phyloP scores from a whole-genome alignment of 2,329 filamentous ascomycete genomes.

The Ilyonectria mors-panacis region DNA sequence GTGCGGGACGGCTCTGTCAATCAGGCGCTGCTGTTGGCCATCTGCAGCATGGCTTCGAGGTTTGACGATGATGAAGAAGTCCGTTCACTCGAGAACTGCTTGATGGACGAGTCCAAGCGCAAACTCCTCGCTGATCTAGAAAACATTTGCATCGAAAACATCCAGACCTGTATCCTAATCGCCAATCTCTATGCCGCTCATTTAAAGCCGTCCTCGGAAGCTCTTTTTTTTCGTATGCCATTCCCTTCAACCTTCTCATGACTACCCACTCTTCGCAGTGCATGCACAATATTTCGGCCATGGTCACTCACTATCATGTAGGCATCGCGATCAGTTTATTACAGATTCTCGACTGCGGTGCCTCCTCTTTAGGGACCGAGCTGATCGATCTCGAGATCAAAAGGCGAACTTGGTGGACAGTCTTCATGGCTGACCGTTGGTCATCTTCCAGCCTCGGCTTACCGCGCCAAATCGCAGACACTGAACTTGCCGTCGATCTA shows the following conservation, averaged over 20 bases:
- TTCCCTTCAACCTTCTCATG: background rate
- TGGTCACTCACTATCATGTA: background rate
- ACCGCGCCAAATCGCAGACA: conserved; percentile 28
- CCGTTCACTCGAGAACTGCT: background rate
- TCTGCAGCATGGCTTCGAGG: conserved; percentile 30
- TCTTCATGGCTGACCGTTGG: conserved; percentile 40
- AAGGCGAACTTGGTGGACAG: conserved; percentile 34
- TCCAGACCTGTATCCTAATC: conserved; percentile 31
- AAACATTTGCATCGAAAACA: conserved; percentile 34
- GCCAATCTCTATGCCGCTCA: conserved; percentile 18
- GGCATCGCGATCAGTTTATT: conserved; percentile 30
- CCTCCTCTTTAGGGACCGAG: background rate
- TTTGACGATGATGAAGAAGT: conserved; percentile 7
- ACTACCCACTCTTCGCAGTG: background rate
- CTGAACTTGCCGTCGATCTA: conserved; percentile 14
- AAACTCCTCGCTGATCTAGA: conserved; percentile 25
- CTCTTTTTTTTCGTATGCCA: conserved; percentile 28
- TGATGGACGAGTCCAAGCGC: conserved; percentile 20
- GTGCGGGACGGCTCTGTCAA: conserved; percentile 6
- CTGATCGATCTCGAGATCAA: conserved; percentile 24
- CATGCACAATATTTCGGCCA: too few species aligned
- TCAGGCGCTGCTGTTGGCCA: conserved; percentile 22
- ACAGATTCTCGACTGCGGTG: conserved; percentile 24
- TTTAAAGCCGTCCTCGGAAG: conserved; percentile 25
- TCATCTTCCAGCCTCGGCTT: conserved; percentile 36